These are phyloP conservation scores for Sporothrix inflata DNA, from an alignment of 2,329 filamentous ascomycete species.

Conservation along the genomic window DNA sequence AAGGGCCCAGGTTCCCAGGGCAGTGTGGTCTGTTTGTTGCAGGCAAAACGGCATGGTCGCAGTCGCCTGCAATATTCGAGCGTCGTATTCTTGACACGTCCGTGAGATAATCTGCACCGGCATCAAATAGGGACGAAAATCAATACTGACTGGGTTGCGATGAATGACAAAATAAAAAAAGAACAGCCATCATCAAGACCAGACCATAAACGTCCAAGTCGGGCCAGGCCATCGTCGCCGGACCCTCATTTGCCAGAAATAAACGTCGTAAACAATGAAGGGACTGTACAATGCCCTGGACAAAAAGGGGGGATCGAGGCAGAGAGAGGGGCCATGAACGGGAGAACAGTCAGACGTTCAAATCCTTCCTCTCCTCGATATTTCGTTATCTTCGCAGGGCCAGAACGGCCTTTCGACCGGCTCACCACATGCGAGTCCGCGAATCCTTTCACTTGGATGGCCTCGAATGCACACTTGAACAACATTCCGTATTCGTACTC, in stretches of 20 bases:
- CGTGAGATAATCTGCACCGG: not conserved
- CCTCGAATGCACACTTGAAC: no score
- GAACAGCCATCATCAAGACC: not conserved
- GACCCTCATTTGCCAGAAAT: not conserved
- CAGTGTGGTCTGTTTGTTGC: not conserved
- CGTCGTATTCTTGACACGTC: not conserved
- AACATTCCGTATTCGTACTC: not conserved
- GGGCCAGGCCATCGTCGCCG: no score
- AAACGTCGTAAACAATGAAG: not conserved
- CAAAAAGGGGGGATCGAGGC: not conserved
- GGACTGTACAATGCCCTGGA: not conserved
- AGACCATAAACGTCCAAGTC: no score
- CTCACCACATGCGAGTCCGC: not conserved
- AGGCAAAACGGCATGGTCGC: conserved; percentile 4
- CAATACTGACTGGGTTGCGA: not conserved
- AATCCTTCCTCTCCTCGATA: not conserved
- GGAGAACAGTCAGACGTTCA: not conserved
- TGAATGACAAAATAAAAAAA: not conserved
- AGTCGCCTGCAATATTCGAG: not conserved
- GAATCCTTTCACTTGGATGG: no score
- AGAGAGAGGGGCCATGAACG: no score
- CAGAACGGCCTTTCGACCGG: not conserved
- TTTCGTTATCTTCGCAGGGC: not conserved
- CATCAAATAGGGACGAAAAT: not conserved
- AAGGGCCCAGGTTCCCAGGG: not conserved